Base-by-base conservation (phyloP, 495 filamentous ascomycete genomes). In the Cudoniella acicularis region DNA sequence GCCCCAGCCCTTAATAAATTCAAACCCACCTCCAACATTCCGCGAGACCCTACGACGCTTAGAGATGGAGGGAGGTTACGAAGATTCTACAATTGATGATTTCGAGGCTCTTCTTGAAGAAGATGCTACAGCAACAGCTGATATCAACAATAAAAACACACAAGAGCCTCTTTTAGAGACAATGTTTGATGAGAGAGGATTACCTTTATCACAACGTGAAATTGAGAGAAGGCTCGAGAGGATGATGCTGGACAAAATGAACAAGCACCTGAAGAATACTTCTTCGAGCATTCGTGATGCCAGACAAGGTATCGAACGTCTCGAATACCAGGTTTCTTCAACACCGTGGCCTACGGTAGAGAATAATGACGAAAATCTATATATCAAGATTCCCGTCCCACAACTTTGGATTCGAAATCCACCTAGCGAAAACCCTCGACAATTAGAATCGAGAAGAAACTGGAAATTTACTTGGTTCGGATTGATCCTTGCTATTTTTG, bases 231-330 rank as follows among this genome's bases (percentile, higher is more conserved):
- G 58, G 40, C 10, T 62, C 4, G 59, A 67, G 42, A 75, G 86
- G 13, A 69, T 85, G n/a, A 73, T 78, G 10, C 75, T 73, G 49
- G 77, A 77, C 30, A 75, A 80, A 49, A 78, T 91, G 75, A 80
- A 78, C 54, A 75, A 79, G 58, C 80, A 83, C 3, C 69, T 88
- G 10, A 72, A 78, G 49, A 84, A 80, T 1, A 78, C 88, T 20
- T 75, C 79, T 27, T 73, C 80, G 2, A 83, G 83, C 56, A 88
- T 92, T 59, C 78, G 79, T 1, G 82, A 85, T 21, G 82, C 88
- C 20, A 86, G 84, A 59, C 77, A 80, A 50, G 87, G 86, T 1
- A 83, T 91, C 30, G 77, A 83, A 61, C 75, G 80, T 16, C 72
- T 91, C n/a, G 86, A 88, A 71, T 73, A 80, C 27, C 77, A 83